Conservation (phyloP, 768 basidiomycete genomes). For the Atractiella rhizophila region DNA sequence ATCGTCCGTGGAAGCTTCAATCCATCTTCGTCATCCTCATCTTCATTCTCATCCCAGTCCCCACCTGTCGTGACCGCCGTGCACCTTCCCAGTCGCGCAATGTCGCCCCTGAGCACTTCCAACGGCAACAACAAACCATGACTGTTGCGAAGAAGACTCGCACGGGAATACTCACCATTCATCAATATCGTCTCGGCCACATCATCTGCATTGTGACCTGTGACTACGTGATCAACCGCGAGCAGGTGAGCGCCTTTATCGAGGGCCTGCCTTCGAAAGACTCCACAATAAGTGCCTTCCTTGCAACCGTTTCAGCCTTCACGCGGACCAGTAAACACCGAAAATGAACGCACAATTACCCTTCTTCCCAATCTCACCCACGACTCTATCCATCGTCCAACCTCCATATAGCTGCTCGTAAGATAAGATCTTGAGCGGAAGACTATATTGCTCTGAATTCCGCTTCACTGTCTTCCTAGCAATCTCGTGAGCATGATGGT, state of each 20-base stretch:
- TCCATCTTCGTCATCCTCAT: background rate
- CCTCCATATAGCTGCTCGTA: conserved; percentile 80
- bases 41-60: conserved; percentile 33
- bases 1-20: conserved; percentile 32
- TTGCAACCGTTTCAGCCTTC: background rate
- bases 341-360: conserved; percentile 47
- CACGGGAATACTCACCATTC: conserved; percentile 46
- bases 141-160: background rate
- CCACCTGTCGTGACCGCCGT: conserved; percentile 85
- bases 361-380: conserved; percentile 79
- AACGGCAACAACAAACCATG: background rate
- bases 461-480: conserved; percentile 76
- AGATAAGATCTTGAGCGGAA: conserved; percentile 84
- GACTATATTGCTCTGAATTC: conserved; percentile 79
- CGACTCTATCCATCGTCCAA: conserved; percentile 97
- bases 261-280: conserved; percentile 83
- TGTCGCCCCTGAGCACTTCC: conserved; percentile 88
- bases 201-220: conserved; percentile 96
- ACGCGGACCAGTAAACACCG: background rate
- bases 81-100: conserved; percentile 75
- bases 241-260: conserved; percentile 77
- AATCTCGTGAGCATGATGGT: no score
- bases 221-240: conserved; percentile 86
- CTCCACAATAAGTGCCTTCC: conserved; percentile 72
- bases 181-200: conserved; percentile 96